phyloP scores from a whole-genome alignment of 192 early-diverging fungal genomes.

The Umbelopsis sp. region DNA sequence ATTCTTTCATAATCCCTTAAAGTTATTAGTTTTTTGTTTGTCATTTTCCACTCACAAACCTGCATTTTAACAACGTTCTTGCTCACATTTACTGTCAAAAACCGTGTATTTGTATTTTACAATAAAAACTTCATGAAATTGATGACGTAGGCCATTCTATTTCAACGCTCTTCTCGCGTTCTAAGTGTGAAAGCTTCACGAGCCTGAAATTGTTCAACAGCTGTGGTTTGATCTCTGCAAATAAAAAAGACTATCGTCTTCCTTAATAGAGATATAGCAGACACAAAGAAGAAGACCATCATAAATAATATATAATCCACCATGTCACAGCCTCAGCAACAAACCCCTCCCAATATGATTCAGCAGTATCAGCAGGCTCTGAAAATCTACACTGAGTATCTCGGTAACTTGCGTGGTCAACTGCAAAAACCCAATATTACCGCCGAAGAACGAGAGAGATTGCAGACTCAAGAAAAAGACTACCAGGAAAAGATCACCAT shows the following conservation, averaged over 20 bases:
- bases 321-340: conserved; percentile 15
- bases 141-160: neutral
- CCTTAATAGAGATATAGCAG: too few relatives aligned
- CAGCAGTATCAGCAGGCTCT: conserved; percentile 32
- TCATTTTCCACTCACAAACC: neutral
- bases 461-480: conserved; percentile 27
- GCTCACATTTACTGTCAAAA: neutral
- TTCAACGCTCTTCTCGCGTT: neutral
- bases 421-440: conserved; percentile 30
- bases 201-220: too few relatives aligned
- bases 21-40: neutral
- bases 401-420: conserved; percentile 23
- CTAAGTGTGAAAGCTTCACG: neutral
- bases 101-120: conserved; percentile 1
- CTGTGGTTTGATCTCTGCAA: too few relatives aligned
- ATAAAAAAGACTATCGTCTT: too few relatives aligned
- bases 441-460: conserved; percentile 29
- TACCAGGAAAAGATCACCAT: conserved; percentile 29
- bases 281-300: too few relatives aligned
- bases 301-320: neutral
- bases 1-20: neutral
- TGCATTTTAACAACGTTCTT: neutral
- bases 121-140: conserved; percentile 7
- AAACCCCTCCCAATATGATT: conserved; percentile 26
- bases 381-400: conserved; percentile 25